A percentile compares a stretch with the other conserved stretches of the same genome.
phyloP scores from a whole-genome alignment of 345 rosid genomes.

The Atalantia buxifolia region DNA sequence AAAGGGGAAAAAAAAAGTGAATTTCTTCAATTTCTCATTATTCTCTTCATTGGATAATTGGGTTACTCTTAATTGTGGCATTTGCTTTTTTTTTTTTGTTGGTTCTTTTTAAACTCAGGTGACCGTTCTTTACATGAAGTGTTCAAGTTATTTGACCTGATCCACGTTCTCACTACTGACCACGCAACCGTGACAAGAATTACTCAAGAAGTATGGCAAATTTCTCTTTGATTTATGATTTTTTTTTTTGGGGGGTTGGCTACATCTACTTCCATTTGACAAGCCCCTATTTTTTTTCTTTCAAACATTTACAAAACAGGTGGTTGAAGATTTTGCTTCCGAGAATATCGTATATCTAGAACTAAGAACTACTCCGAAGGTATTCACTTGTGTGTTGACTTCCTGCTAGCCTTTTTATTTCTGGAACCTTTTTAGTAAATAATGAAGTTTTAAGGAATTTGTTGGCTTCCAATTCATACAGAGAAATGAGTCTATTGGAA shows the following conservation, averaged over 20 bases:
- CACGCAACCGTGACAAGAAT: slow-evolving; percentile 77
- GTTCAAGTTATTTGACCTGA: slow-evolving; percentile 85
- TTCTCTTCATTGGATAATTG: background rate
- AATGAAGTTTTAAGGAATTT: background rate
- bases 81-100: background rate
- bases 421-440: background rate
- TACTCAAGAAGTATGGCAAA: slow-evolving; percentile 63
- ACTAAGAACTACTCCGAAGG: slow-evolving; percentile 98
- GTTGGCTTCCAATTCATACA: slow-evolving; percentile 28
- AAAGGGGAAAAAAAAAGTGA: background rate
- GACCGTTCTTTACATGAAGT: slow-evolving; percentile 75
- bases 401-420: background rate
- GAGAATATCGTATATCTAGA: slow-evolving; percentile 90
- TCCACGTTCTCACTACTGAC: slow-evolving; percentile 80
- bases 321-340: slow-evolving; percentile 86
- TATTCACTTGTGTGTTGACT: slow-evolving; percentile 16
- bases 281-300: background rate
- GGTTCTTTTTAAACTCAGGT: slow-evolving; percentile 29
- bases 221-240: background rate
- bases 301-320: slow-evolving; percentile 35
- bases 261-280: background rate
- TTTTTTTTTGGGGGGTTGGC: background rate
- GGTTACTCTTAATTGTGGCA: background rate
- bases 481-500: slow-evolving; percentile 79
- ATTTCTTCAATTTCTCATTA: background rate